phyloP scores from a whole-genome alignment of 768 basidiomycete genomes.

The Boletus speciosus region DNA sequence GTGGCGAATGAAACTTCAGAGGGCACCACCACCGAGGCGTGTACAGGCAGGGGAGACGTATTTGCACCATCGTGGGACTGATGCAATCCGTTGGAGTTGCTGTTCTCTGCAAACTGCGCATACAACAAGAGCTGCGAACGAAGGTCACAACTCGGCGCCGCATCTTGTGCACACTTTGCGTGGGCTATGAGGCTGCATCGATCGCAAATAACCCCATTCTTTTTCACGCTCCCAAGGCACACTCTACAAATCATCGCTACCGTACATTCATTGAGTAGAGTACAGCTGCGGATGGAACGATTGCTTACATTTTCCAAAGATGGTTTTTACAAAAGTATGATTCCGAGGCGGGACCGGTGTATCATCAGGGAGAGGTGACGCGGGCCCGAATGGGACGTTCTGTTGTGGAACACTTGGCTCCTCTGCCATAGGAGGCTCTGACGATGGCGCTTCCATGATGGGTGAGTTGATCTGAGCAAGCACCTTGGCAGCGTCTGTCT shows the following conservation, averaged over 20 bases:
- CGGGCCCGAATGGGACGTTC: constrained; percentile 37
- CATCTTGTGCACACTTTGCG: constrained; percentile 66
- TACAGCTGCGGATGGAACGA: background rate
- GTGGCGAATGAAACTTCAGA: constrained; percentile 57
- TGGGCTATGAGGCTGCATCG: constrained; percentile 90
- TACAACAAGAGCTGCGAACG: constrained; percentile 76
- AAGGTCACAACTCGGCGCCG: constrained; percentile 78
- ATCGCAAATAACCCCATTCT: constrained; percentile 82
- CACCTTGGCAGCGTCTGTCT: constrained; percentile 60
- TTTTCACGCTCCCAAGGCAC: constrained; percentile 77
- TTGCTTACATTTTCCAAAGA: constrained; percentile 83
- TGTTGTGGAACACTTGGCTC: constrained; percentile 37
- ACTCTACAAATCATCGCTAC: constrained; percentile 85
- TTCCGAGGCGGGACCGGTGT: constrained; percentile 55
- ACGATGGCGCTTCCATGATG: constrained; percentile 36
- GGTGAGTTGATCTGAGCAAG: constrained; percentile 37
- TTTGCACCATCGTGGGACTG: constrained; percentile 47
- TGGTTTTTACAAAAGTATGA: constrained; percentile 88
- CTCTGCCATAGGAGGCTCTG: constrained; percentile 44
- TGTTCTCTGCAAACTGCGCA: constrained; percentile 73
- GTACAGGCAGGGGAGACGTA: background rate
- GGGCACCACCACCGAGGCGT: constrained; percentile 39
- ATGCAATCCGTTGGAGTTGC: constrained; percentile 53
- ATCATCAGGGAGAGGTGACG: constrained; percentile 30
- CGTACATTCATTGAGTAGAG: constrained; percentile 6